Evolutionary conservation across 2,329 filamentous ascomycete species (phyloP).

Genomic region (Nannizzia gypsea): DNA sequence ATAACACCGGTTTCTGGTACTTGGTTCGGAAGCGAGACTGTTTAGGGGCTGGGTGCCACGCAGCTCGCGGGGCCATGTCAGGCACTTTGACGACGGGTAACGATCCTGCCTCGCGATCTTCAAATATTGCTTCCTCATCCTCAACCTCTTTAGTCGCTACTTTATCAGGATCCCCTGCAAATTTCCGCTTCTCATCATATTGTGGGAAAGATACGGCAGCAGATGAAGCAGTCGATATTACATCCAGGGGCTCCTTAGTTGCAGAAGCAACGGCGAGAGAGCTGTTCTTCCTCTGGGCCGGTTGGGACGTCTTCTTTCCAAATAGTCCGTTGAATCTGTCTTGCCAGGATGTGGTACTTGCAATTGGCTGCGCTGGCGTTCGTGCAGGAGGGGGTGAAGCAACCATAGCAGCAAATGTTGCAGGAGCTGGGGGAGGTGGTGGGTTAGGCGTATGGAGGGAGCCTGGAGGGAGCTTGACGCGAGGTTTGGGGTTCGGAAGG

Average conservation of each 20-base stretch:
- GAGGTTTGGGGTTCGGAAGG: conserved; percentile 51
- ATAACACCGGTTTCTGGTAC: conserved; percentile 44
- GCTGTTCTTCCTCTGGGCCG: conserved; percentile 38
- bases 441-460: conserved; percentile 16
- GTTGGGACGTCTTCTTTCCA: conserved; percentile 46
- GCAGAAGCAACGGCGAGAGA: conserved; percentile 53
- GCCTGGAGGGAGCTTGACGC: conserved; percentile 66
- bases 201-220: conserved; percentile 62
- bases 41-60: conserved; percentile 48
- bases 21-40: conserved; percentile 29
- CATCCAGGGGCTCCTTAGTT: conserved; percentile 55
- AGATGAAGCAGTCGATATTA: conserved; percentile 38
- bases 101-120: conserved; percentile 69
- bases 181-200: conserved; percentile 25
- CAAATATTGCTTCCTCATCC: conserved; percentile 69
- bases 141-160: conserved; percentile 56
- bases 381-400: conserved; percentile 30
- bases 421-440: conserved; percentile 32
- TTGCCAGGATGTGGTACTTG: conserved; percentile 54
- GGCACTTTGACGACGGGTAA: conserved; percentile 61
- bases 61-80: conserved; percentile 47
- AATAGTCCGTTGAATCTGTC: conserved; percentile 69
- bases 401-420: conserved; percentile 35
- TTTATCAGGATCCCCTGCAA: conserved; percentile 32
- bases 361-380: conserved; percentile 31